A percentile compares a stretch with the other conserved stretches of the same genome.
These are phyloP conservation scores for Peronospora belbahrii DNA, from an alignment of 352 stramenopile species.

Conservation along the genomic window DNA sequence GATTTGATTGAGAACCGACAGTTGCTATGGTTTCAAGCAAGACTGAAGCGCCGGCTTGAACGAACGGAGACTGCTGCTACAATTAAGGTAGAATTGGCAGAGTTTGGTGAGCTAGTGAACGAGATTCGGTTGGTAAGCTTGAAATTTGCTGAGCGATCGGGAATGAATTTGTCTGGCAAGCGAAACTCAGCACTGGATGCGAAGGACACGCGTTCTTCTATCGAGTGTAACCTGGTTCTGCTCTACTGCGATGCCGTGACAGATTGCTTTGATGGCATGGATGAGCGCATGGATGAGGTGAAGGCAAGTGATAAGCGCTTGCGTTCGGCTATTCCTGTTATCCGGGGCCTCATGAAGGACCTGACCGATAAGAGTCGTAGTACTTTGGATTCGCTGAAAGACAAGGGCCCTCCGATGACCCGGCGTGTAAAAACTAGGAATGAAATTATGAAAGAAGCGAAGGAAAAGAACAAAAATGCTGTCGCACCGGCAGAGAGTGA, in stretches of 20 bases:
- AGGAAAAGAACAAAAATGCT: slow-evolving; percentile 61
- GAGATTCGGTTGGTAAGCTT: slow-evolving; percentile 65
- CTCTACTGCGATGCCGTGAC: slow-evolving; percentile 56
- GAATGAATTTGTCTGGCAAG: slow-evolving; percentile 84
- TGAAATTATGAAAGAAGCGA: slow-evolving; percentile 80
- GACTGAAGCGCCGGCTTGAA: slow-evolving; percentile 62
- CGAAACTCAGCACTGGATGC: slow-evolving; percentile 55
- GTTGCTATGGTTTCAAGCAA: slow-evolving; percentile 67
- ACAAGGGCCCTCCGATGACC: slow-evolving; percentile 47
- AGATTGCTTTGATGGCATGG: slow-evolving; percentile 74
- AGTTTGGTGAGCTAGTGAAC: slow-evolving; percentile 78
- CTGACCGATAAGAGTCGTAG: slow-evolving; percentile 49
- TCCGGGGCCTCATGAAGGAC: slow-evolving; percentile 54
- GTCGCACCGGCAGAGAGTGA: slow-evolving; percentile 33
- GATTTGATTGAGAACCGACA: slow-evolving; percentile 68
- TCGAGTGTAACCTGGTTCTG: slow-evolving; percentile 59
- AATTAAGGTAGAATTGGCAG: slow-evolving; percentile 79
- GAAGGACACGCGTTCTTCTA: slow-evolving; percentile 62
- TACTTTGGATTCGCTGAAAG: slow-evolving; percentile 51
- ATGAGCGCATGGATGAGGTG: slow-evolving; percentile 78
- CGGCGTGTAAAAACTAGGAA: slow-evolving; percentile 61
- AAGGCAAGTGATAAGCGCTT: slow-evolving; percentile 78
- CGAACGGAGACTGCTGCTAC: slow-evolving; percentile 72
- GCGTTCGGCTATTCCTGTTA: slow-evolving; percentile 52
- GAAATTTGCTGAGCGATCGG: slow-evolving; percentile 79